A percentile compares a stretch with the other conserved stretches of the same genome.
Conservation (phyloP, 768 basidiomycete genomes). For the Collybia nuda region DNA sequence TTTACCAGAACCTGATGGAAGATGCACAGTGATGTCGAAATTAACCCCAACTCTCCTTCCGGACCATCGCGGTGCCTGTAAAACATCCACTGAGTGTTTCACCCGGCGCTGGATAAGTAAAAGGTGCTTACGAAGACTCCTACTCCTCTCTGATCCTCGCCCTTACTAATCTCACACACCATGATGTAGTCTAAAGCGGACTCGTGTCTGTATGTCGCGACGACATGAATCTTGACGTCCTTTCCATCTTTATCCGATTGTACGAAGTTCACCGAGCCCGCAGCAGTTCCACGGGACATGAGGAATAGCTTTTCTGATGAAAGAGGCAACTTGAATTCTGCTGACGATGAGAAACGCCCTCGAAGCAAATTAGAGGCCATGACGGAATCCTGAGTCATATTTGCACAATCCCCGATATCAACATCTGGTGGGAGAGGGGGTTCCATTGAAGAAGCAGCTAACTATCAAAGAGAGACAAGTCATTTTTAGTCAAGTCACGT, state of each 20-base stretch:
- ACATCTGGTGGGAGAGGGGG: too few species aligned
- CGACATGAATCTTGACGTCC: slow-evolving; percentile 23
- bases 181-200: slow-evolving; percentile 19
- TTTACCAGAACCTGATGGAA: neutral
- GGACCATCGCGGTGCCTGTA: neutral
- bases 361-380: too few species aligned
- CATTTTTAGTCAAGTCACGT: too few species aligned
- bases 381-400: too few species aligned
- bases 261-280: neutral
- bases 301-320: neutral
- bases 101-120: neutral
- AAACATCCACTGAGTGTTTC: neutral
- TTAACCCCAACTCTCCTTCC: slow-evolving; percentile 21
- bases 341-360: neutral
- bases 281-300: neutral
- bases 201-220: slow-evolving; percentile 19
- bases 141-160: slow-evolving; percentile 26
- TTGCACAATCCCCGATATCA: too few species aligned
- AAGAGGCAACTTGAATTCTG: neutral
- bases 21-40: neutral
- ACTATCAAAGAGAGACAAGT: too few species aligned
- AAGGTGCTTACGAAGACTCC: slow-evolving; percentile 30
- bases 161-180: slow-evolving; percentile 24
- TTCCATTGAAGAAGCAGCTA: too few species aligned
- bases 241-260: neutral